A percentile compares a stretch with the other conserved stretches of the same genome.
These are phyloP conservation scores for Fragosphaeria purpurea DNA, from an alignment of 2,329 filamentous ascomycete species.

Conservation along the genomic window DNA sequence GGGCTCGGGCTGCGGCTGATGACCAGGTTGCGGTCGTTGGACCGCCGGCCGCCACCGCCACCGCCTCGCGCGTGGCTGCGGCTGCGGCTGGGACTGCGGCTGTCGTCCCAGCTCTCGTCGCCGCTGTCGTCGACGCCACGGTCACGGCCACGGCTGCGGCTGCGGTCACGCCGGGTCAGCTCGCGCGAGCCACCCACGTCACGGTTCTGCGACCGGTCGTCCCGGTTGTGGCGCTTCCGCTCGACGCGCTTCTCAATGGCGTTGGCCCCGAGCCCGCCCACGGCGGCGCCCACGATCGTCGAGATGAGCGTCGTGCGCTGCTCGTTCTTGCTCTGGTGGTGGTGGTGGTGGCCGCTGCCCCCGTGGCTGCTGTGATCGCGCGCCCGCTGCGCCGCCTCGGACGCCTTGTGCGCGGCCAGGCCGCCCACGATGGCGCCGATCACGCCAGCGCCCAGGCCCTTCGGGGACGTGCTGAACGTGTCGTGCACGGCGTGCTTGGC, in stretches of 20 bases:
- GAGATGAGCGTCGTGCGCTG: constrained; percentile 29
- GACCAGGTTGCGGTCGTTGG: constrained; percentile 8
- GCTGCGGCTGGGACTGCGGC: neutral
- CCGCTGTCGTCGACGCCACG: constrained; percentile 11
- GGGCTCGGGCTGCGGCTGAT: constrained; percentile 2
- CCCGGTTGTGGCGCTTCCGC: constrained; percentile 22
- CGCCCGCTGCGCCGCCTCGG: constrained; percentile 19
- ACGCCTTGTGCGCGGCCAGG: constrained; percentile 36
- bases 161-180: constrained; percentile 13
- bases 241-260: constrained; percentile 36
- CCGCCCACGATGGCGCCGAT: constrained; percentile 46
- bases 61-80: neutral
- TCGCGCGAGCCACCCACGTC: constrained; percentile 9
- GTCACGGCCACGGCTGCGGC: constrained; percentile 14
- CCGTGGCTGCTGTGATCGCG: constrained; percentile 17
- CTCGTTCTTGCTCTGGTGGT: constrained; percentile 19
- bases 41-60: constrained; percentile 15
- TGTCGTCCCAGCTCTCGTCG: constrained; percentile 4
- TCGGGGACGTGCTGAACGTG: constrained; percentile 37
- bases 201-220: constrained; percentile 25
- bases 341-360: constrained; percentile 15
- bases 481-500: constrained; percentile 32
- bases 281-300: constrained; percentile 44
- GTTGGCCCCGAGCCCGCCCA: constrained; percentile 45
- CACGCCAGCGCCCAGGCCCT: constrained; percentile 41